phyloP scores from a whole-genome alignment of 306 rosid genomes.

The Medicago arabica region DNA sequence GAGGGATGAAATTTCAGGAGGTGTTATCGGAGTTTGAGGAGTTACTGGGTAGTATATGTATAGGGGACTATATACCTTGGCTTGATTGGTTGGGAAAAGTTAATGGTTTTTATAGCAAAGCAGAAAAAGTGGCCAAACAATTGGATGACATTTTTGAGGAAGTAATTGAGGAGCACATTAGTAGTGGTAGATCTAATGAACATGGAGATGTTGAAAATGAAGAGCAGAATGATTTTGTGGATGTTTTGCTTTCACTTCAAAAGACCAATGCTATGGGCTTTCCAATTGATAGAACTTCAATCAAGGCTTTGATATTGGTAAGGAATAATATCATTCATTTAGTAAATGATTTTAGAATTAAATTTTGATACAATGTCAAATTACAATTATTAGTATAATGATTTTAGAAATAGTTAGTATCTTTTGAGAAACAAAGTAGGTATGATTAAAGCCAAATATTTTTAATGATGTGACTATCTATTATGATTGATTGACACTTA shows the following conservation, averaged over 20 bases:
- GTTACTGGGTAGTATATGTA: slow-evolving; percentile 13
- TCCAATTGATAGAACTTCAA: neutral
- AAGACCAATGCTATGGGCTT: neutral
- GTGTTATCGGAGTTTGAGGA: slow-evolving; percentile 8
- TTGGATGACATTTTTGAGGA: slow-evolving; percentile 7
- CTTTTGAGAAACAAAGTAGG: too few relatives aligned
- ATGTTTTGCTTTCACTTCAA: slow-evolving; percentile 2
- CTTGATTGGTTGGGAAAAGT: slow-evolving; percentile 37
- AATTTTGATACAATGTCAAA: too few relatives aligned
- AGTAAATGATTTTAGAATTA: too few relatives aligned
- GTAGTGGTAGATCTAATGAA: neutral
- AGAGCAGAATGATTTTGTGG: neutral
- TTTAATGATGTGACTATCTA: too few relatives aligned
- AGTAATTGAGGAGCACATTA: slow-evolving; percentile 2
- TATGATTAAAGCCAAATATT: too few relatives aligned
- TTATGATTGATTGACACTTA: too few relatives aligned
- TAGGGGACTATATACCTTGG: slow-evolving; percentile 39
- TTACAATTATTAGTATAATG: too few relatives aligned
- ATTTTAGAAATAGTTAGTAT: too few relatives aligned
- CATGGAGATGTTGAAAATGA: neutral
- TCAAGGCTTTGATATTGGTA: slow-evolving; percentile 20
- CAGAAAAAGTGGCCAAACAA: slow-evolving; percentile 1
- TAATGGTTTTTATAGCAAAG: slow-evolving; percentile 25
- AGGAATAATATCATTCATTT: neutral
- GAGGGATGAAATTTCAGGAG: slow-evolving; percentile 21